Conservation (phyloP, 2,329 filamentous ascomycete species). For the Sporothrix euskadiensis region DNA sequence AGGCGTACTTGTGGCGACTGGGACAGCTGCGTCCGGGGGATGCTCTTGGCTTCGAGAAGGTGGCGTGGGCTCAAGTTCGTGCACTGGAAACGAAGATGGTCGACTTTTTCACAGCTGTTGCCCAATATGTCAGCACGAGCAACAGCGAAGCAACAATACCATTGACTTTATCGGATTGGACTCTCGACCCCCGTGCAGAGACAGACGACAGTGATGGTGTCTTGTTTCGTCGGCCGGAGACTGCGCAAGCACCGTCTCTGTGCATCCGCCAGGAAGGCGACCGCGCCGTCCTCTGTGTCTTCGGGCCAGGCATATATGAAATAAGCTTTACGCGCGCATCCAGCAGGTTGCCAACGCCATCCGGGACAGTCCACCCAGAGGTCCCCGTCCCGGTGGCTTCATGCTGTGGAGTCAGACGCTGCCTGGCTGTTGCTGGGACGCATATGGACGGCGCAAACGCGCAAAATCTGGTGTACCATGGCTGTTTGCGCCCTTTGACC, state of each 20-base stretch:
- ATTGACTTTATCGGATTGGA: background rate
- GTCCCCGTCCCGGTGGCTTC: conserved; percentile 42
- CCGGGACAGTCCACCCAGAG: background rate
- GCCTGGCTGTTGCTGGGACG: conserved; percentile 19
- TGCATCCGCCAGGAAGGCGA: background rate
- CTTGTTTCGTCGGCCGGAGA: background rate
- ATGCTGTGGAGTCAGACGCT: conserved; percentile 38
- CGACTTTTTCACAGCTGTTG: background rate
- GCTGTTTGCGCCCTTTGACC: conserved; percentile 43
- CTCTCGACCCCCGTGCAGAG: background rate
- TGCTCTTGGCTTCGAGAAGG: background rate
- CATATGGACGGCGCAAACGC: background rate
- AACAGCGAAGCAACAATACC: background rate
- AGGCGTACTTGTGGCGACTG: conserved; percentile 42
- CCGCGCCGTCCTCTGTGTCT: background rate
- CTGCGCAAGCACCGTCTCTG: background rate
- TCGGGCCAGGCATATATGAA: background rate
- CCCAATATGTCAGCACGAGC: background rate
- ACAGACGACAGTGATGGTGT: background rate
- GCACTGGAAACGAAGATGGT: background rate
- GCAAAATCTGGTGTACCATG: conserved; percentile 37
- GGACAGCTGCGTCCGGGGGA: conserved; percentile 42
- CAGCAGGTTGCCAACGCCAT: background rate
- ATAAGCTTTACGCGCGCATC: background rate
- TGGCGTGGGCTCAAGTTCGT: background rate